Evolutionary conservation across 2,329 filamentous ascomycete genomes (phyloP).

Genomic region (Orbilia ellipsospora): DNA sequence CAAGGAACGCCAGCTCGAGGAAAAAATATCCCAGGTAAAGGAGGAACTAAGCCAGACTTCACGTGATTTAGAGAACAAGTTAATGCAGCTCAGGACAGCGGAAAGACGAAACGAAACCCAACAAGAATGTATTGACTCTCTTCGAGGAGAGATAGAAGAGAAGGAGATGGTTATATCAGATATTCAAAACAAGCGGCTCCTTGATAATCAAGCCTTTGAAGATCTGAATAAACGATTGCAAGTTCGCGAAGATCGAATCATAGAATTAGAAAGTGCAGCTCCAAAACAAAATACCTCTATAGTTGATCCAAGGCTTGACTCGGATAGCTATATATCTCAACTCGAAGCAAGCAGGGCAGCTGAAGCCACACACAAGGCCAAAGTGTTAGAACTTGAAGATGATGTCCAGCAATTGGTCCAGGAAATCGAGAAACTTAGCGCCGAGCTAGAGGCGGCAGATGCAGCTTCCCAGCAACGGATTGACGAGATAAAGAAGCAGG

Average conservation of each 20-base stretch:
- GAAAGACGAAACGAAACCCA: conserved; percentile 20
- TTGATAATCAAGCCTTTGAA: conserved; percentile 18
- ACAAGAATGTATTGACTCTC: conserved; percentile 26
- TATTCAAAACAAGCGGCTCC: conserved; percentile 1
- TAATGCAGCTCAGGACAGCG: conserved; percentile 4
- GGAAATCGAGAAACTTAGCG: conserved; percentile 28
- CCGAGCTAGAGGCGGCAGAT: conserved; percentile 31
- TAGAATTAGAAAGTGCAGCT: conserved; percentile 25
- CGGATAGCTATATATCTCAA: conserved; percentile 17
- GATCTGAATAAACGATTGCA: conserved; percentile 19
- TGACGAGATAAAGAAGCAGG: conserved; percentile 54
- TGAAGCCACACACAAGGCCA: conserved; percentile 7
- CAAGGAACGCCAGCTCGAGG: conserved; percentile 21
- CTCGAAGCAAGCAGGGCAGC: conserved; percentile 21
- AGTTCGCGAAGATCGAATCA: conserved; percentile 10
- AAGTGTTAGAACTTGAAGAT: conserved; percentile 58
- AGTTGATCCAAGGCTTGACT: conserved; percentile 13
- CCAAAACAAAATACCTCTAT: conserved; percentile 57
- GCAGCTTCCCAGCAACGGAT: conserved; percentile 28
- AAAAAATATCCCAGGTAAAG: conserved; percentile 9
- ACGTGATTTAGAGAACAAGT: conserved; percentile 18
- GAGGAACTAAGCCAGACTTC: conserved; percentile 13
- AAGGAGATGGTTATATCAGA: conserved; percentile 5
- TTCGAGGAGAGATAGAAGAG: conserved; percentile 23
- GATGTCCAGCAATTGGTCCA: conserved; percentile 57